Percentiles rank a stretch among this genome's conserved stretches.
Evolutionary conservation across 2,329 filamentous ascomycete species (phyloP).

Genomic region (Berkeleyomyces rouxiae): DNA sequence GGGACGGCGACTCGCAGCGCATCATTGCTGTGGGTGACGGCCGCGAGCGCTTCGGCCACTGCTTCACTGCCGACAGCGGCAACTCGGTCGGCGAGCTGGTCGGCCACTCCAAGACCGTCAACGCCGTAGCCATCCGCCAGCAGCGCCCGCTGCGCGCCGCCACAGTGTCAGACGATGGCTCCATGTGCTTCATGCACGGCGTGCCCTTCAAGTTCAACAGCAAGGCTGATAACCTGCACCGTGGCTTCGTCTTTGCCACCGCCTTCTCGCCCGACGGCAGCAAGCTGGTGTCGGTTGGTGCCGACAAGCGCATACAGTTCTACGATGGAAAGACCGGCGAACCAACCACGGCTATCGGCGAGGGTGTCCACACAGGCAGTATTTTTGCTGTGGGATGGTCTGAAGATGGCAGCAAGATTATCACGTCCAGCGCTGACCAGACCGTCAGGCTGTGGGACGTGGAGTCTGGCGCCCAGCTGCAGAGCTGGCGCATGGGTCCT

Average conservation of each 20-base stretch:
- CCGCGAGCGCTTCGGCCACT: conserved; percentile 82
- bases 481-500: conserved; percentile 72
- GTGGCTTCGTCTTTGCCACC: conserved; percentile 74
- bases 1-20: conserved; percentile 92
- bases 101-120: conserved; percentile 81
- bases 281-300: conserved; percentile 70
- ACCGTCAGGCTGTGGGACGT: conserved; percentile 91
- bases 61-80: conserved; percentile 86
- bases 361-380: conserved; percentile 73
- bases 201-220: conserved; percentile 90
- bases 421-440: conserved; percentile 84
- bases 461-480: conserved; percentile 57
- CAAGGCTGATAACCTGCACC: conserved; percentile 64
- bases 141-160: conserved; percentile 82
- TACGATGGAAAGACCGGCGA: conserved; percentile 96
- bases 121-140: conserved; percentile 75
- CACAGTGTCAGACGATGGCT: conserved; percentile 79
- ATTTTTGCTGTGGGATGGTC: conserved; percentile 89
- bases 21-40: conserved; percentile 94
- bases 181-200: conserved; percentile 81
- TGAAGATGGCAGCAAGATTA: conserved; percentile 68
- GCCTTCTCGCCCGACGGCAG: conserved; percentile 82
- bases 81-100: conserved; percentile 91
- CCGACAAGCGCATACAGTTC: conserved; percentile 81
- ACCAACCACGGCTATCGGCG: conserved; percentile 56